Percentiles rank a stretch among this genome's conserved stretches.
These are phyloP conservation scores for Metschnikowia lochheadii DNA, from an alignment of 805 yeast species.

Conservation along the genomic window DNA sequence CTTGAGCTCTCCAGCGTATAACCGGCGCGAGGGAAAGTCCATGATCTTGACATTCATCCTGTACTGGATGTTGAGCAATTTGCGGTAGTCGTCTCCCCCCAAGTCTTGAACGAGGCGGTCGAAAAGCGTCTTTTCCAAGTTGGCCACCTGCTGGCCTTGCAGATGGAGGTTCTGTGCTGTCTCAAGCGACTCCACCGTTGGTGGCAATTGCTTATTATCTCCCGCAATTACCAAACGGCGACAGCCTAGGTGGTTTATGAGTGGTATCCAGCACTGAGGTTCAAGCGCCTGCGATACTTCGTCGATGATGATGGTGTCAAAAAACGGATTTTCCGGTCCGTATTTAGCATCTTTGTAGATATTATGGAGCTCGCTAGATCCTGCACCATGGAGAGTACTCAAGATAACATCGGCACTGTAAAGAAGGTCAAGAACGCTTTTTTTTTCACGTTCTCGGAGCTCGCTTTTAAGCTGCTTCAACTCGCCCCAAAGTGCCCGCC, in stretches of 20 bases:
- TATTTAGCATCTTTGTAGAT: conserved; percentile 36
- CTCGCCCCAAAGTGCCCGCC: conserved; percentile 63
- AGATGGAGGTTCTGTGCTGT: conserved; percentile 14
- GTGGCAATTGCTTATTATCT: conserved; percentile 88
- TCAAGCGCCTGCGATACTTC: conserved; percentile 94
- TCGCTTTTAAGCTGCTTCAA: conserved; percentile 70
- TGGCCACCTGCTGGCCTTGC: conserved; percentile 33
- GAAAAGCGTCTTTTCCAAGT: conserved; percentile 67
- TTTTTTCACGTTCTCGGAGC: conserved; percentile 59
- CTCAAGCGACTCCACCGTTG: conserved; percentile 65
- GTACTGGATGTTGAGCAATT: conserved; percentile 72
- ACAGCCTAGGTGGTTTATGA: conserved; percentile 57
- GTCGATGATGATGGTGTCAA: conserved; percentile 84
- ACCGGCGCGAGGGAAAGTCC: conserved; percentile 62
- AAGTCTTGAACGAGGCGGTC: conserved; percentile 60
- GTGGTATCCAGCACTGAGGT: conserved; percentile 96
- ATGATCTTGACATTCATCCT: conserved; percentile 80
- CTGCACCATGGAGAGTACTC: conserved; percentile 85
- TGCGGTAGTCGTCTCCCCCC: conserved; percentile 45
- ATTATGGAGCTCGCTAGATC: conserved; percentile 62
- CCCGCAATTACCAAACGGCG: conserved; percentile 79
- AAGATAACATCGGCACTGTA: conserved; percentile 64
- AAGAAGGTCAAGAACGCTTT: conserved; percentile 56
- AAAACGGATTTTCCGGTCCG: conserved; percentile 36
- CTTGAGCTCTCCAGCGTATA: conserved; percentile 59